phyloP scores from a whole-genome alignment of 345 rosid species.

The Reutealis trisperma region DNA sequence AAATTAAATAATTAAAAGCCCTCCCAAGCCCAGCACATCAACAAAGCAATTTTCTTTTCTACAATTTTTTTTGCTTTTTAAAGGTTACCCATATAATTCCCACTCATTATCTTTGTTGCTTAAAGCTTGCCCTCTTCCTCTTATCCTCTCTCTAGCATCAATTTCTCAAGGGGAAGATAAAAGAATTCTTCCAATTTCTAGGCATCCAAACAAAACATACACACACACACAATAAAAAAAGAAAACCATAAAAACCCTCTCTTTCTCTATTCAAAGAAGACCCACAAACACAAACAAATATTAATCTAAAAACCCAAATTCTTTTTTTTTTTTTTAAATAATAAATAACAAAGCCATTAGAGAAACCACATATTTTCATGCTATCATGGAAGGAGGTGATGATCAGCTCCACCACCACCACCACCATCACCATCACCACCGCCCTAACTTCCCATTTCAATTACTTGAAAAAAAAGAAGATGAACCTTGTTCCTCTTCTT shows the following conservation, averaged over 20 bases:
- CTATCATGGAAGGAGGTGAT: slow-evolving; percentile 67
- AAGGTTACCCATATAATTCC: slow-evolving; percentile 79
- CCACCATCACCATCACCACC: slow-evolving; percentile 50
- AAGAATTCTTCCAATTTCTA: slow-evolving; percentile 9
- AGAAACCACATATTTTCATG: slow-evolving; percentile 42
- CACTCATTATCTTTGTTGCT: slow-evolving; percentile 83
- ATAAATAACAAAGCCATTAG: slow-evolving; percentile 14
- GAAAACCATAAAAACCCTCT: not conserved
- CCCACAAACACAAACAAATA: slow-evolving; percentile 39
- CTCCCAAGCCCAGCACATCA: slow-evolving; percentile 15
- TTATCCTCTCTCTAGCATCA: slow-evolving; percentile 16
- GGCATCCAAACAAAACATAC: slow-evolving; percentile 7
- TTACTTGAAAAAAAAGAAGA: slow-evolving; percentile 83
- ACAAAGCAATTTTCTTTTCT: slow-evolving; percentile 40
- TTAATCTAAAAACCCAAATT: slow-evolving; percentile 21
- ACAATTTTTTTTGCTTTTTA: slow-evolving; percentile 39
- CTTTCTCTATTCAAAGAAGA: slow-evolving; percentile 24
- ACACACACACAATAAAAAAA: too few relatives aligned
- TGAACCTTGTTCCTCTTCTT: slow-evolving; percentile 60
- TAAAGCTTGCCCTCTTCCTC: slow-evolving; percentile 47
- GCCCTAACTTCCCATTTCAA: slow-evolving; percentile 75
- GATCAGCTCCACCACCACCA: slow-evolving; percentile 51
- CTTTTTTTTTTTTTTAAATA: too few relatives aligned
- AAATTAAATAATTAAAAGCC: slow-evolving; percentile 9
- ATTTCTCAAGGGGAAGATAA: slow-evolving; percentile 9